Base-by-base conservation (phyloP, 306 rosid species). In the Carpinus viminea region DNA sequence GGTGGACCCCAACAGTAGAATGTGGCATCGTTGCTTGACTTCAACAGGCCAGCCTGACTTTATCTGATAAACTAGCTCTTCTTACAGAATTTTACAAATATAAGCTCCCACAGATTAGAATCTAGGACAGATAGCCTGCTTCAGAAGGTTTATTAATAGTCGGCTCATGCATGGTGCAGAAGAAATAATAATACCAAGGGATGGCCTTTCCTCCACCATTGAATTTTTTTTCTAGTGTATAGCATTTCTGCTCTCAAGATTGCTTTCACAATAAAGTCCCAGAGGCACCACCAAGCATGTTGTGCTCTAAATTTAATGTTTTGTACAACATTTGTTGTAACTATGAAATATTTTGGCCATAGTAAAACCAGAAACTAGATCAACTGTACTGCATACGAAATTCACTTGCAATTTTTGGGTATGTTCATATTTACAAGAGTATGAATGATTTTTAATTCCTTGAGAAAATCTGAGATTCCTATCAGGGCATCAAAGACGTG, bases 1-100 rank as follows among this genome's bases (percentile, higher is more conserved):
- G 82, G 90, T 96, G 74, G 98, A 96, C 74, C 97, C 88, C 8
- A 96, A 96, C 86, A 93, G 99, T 74, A 84, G 98, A 84, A 96
- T 93, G 99, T 96, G 99, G 99, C 99, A 93, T 83, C 98, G 97
- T 80, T 93, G 98, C 91, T 82, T 96, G 85, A 96, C 99, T 66
- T 96, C 99, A 13, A 96, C 98, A 0, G 98, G 99, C 79, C 99
- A 96, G 84, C 99, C 99, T 4, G 99, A 96, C 80, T 96, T 95
- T 80, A 18, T 88, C 70, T 95, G 79, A 81, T 70, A 47, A 64
- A 36, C 7, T 34, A 21, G 15, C 38, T 59, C 55, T 56, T 72
- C 74, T 69, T 57, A 77, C 41, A 8, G 84, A 80, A 77, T 83
- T 73, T 71, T 61, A 80, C 56, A 89, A 72, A 76, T 81, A 73